Percentiles rank a stretch among this genome's conserved stretches.
Evolutionary conservation across 2,329 filamentous ascomycete genomes (phyloP).

Genomic region (Leptosphaerulina australis): DNA sequence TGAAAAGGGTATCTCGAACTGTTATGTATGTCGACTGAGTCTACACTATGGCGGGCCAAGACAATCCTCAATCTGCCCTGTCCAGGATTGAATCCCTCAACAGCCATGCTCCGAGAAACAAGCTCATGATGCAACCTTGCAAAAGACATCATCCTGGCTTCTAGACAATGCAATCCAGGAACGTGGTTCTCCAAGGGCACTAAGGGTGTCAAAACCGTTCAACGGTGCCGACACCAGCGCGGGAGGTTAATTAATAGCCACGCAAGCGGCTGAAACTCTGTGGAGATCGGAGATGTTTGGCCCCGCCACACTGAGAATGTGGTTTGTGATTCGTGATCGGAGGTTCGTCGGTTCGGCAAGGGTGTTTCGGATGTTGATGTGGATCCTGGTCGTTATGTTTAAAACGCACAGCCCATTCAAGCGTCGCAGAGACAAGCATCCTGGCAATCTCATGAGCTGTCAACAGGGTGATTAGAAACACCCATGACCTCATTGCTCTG

Average conservation of each 20-base stretch:
- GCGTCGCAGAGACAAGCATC: constrained; percentile 10
- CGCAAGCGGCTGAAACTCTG: constrained; percentile 20
- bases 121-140: constrained; percentile 20
- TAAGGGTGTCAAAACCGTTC: constrained; percentile 26
- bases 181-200: constrained; percentile 19
- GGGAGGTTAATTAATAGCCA: constrained; percentile 34
- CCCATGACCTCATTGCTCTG: constrained; percentile 5
- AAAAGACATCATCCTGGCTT: constrained; percentile 12
- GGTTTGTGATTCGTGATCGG: constrained; percentile 18
- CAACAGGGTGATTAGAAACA: background rate
- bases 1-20: background rate
- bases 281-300: constrained; percentile 16
- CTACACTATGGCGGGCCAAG: constrained; percentile 21
- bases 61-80: constrained; percentile 28
- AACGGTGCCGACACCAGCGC: constrained; percentile 23
- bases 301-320: constrained; percentile 5
- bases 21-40: constrained; percentile 23
- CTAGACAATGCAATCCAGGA: constrained; percentile 23
- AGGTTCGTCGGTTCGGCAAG: constrained; percentile 20
- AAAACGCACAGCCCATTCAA: constrained; percentile 29
- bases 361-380: constrained; percentile 20
- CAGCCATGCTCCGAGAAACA: constrained; percentile 14
- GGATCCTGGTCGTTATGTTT: constrained; percentile 24
- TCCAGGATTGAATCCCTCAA: constrained; percentile 17
- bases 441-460: constrained; percentile 13